Evolutionary conservation across 1,139 yeast species (phyloP).

Genomic region (Diutina mesorugosa): DNA sequence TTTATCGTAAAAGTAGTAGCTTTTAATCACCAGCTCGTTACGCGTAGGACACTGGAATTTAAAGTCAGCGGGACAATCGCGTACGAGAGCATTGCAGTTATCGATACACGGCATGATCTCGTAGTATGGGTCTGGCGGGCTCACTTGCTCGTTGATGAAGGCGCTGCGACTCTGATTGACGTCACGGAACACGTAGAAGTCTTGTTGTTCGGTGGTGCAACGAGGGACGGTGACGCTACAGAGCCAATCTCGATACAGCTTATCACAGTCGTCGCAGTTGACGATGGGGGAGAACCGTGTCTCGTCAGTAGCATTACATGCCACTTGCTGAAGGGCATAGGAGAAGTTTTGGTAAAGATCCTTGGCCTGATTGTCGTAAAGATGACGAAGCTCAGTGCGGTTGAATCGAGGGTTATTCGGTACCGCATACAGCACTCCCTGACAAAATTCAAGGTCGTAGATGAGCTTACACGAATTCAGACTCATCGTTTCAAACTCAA

Average conservation of each 20-base stretch:
- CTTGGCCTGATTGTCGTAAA: slow-evolving; percentile 56
- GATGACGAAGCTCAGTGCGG: slow-evolving; percentile 12
- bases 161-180: slow-evolving; percentile 47
- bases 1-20: slow-evolving; percentile 31
- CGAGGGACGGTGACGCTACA: slow-evolving; percentile 88
- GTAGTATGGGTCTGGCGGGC: slow-evolving; percentile 51
- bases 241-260: slow-evolving; percentile 74
- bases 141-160: slow-evolving; percentile 40
- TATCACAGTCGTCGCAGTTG: slow-evolving; percentile 61
- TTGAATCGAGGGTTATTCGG: slow-evolving; percentile 25
- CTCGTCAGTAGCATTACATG: slow-evolving; percentile 66
- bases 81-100: slow-evolving; percentile 63
- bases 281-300: slow-evolving; percentile 62
- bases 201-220: slow-evolving; percentile 37
- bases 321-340: slow-evolving; percentile 60
- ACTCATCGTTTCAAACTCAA: slow-evolving; percentile 48
- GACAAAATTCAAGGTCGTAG: slow-evolving; percentile 65
- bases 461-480: slow-evolving; percentile 57
- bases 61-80: slow-evolving; percentile 74
- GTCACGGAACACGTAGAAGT: slow-evolving; percentile 36
- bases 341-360: slow-evolving; percentile 52
- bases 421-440: slow-evolving; percentile 75
- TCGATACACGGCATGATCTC: slow-evolving; percentile 83
- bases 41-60: slow-evolving; percentile 58
- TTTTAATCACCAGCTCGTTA: slow-evolving; percentile 19